Conservation (phyloP, 768 basidiomycete genomes). For the Hygrocybe coccinea region DNA sequence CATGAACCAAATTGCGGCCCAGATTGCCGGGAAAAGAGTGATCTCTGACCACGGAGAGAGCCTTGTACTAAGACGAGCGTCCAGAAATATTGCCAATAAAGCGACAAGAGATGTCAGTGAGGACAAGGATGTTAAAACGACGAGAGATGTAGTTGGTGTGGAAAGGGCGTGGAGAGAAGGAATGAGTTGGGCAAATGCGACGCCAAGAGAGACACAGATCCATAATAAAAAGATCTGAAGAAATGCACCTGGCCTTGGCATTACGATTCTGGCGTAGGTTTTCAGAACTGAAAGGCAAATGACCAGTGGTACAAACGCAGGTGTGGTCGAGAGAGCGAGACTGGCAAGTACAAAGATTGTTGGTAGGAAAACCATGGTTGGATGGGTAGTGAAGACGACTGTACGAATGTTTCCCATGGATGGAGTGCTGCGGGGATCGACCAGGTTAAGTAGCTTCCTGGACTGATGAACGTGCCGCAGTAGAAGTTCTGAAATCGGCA, state of each 20-base stretch:
- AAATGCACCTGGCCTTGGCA: slow-evolving; percentile 7
- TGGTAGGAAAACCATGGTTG: neutral
- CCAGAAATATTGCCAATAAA: slow-evolving; percentile 36
- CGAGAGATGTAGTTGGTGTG: slow-evolving; percentile 44
- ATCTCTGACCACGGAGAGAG: slow-evolving; percentile 40
- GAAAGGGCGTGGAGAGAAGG: slow-evolving; percentile 55
- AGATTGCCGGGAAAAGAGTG: slow-evolving; percentile 62
- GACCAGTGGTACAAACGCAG: slow-evolving; percentile 32
- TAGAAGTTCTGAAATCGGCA: too few species aligned
- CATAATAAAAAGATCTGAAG: slow-evolving; percentile 30
- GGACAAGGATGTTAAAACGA: slow-evolving; percentile 40
- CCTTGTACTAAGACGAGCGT: slow-evolving; percentile 33
- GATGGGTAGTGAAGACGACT: neutral
- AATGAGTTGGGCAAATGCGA: slow-evolving; percentile 37
- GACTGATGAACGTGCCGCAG: too few species aligned
- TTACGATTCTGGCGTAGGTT: slow-evolving; percentile 2
- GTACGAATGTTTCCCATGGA: neutral
- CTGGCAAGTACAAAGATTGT: slow-evolving; percentile 12
- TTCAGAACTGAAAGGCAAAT: slow-evolving; percentile 12
- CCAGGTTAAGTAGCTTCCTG: neutral
- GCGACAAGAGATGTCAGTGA: slow-evolving; percentile 41
- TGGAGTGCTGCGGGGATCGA: neutral
- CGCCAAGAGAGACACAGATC: slow-evolving; percentile 37
- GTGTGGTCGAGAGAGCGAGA: slow-evolving; percentile 26
- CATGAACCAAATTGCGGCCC: slow-evolving; percentile 58